Base-by-base conservation (phyloP, 2,329 filamentous ascomycete species). In the Bipolaris sorokiniana region DNA sequence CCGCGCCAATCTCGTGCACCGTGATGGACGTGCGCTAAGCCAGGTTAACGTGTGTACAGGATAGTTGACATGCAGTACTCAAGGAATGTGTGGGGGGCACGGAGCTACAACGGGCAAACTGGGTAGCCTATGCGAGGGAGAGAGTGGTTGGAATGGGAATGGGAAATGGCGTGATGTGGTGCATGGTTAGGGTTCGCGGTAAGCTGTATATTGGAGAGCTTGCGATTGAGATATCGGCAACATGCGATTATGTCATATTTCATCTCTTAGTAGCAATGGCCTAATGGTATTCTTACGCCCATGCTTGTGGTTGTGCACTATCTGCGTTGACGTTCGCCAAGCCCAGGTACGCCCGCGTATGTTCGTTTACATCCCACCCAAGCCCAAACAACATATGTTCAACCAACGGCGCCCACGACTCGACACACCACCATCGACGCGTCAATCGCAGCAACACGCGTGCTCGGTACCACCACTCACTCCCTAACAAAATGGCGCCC, bases 401-500 rank as follows among this genome's bases (percentile, higher is more conserved):
- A 56, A 60, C 58, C 61, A 48, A 26, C 42, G 44, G 34, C 49
- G 47, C 34, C 34, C 26, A 41, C 53, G 16, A 47, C 31, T 13
- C 48, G n/a, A 34, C 36, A 33, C 40, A 49, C 42, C 49, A 54
- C 22, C 47, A 36, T 47, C 61, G 48, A 64, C 54, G 46, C 58
- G 59, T 59, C 60, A 52, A 59, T 58, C 52, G 42, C 55, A 48
- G 46, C 26, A 60, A 47, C 38, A 59, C 37, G 66, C 69, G 67
- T 67, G 62, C 18, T n/a, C 46, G 23, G 18, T 7, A 9, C 13
- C 45, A 20, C 33, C 47, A 49, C 56, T 33, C 48, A 26, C 10
- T 13, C 22, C 5, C 5, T 23, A 6, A 2, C 40, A 61, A 20
- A 9, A 77, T 77, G 74, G 72, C 74, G 58, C 74, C 75, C 3